Evolutionary conservation across 2,329 filamentous ascomycete genomes (phyloP).

Genomic region (Alternaria sp.): DNA sequence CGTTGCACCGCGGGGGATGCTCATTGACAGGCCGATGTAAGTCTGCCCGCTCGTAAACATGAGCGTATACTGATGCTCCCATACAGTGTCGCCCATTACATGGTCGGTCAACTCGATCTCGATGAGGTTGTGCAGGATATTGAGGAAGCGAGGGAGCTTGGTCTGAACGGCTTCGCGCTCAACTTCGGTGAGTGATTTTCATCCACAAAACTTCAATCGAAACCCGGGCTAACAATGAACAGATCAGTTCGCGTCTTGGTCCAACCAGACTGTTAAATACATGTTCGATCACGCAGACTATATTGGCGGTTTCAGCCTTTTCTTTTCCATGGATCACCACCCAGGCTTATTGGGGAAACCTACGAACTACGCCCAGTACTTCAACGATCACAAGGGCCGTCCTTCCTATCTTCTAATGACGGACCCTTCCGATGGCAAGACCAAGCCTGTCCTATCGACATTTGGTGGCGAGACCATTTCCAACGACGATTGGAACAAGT

Average conservation of each 20-base stretch:
- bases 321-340: constrained; percentile 31
- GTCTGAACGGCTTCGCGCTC: constrained; percentile 46
- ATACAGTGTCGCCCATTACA: constrained; percentile 30
- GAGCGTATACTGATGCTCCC: background rate
- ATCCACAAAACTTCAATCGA: background rate
- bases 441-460: constrained; percentile 41
- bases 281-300: constrained; percentile 42
- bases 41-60: no score
- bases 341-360: constrained; percentile 27
- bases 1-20: background rate
- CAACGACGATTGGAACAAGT: constrained; percentile 23
- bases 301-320: constrained; percentile 38
- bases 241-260: constrained; percentile 29
- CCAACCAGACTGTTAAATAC: constrained; percentile 30
- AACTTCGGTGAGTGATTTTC: constrained; percentile 32
- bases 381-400: constrained; percentile 27
- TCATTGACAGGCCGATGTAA: background rate
- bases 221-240: background rate
- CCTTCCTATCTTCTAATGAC: constrained; percentile 36
- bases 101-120: constrained; percentile 30
- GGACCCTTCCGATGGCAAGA: constrained; percentile 9
- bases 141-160: constrained; percentile 34
- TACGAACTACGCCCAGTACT: constrained; percentile 32
- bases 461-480: constrained; percentile 37
- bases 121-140: constrained; percentile 34